These are phyloP conservation scores for Bipolaris victoriae DNA, from an alignment of 2,329 filamentous ascomycete species.

Conservation along the genomic window DNA sequence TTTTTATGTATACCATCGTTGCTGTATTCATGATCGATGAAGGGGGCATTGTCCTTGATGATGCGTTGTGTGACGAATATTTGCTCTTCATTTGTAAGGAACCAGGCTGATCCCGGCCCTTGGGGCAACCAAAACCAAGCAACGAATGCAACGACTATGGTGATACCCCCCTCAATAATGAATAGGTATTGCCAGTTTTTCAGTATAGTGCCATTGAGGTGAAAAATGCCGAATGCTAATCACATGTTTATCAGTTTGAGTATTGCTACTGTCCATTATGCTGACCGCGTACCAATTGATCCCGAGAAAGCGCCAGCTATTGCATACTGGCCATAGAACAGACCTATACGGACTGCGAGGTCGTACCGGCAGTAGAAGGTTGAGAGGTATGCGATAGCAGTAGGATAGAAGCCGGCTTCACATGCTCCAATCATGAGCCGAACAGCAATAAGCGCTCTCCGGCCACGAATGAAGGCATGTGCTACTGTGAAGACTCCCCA, in stretches of 20 bases:
- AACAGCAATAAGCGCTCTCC: constrained; percentile 26
- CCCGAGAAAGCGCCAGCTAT: constrained; percentile 53
- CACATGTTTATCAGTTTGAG: constrained; percentile 3
- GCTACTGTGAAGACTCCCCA: constrained; percentile 34
- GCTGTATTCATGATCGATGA: background rate
- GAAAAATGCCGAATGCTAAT: constrained; percentile 52
- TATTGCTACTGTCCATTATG: background rate
- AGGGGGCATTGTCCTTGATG: constrained; percentile 19
- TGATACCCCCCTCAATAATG: constrained; percentile 50
- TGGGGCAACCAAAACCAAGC: constrained; percentile 37
- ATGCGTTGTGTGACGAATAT: constrained; percentile 26
- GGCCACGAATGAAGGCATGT: constrained; percentile 31
- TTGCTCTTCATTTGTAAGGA: constrained; percentile 47
- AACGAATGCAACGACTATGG: constrained; percentile 38
- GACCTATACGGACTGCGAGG: constrained; percentile 52
- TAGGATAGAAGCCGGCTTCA: constrained; percentile 63
- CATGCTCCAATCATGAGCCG: constrained; percentile 47
- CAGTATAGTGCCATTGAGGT: constrained; percentile 52
- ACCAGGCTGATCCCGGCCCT: constrained; percentile 37
- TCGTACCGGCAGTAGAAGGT: constrained; percentile 56
- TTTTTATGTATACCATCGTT: constrained; percentile 11
- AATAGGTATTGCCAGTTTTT: constrained; percentile 57
- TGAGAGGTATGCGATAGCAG: constrained; percentile 60
- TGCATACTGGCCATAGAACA: constrained; percentile 53
- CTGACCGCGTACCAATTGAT: constrained; percentile 34